Base-by-base conservation (phyloP, 2,329 filamentous ascomycete species). In the Claviceps arundinis region DNA sequence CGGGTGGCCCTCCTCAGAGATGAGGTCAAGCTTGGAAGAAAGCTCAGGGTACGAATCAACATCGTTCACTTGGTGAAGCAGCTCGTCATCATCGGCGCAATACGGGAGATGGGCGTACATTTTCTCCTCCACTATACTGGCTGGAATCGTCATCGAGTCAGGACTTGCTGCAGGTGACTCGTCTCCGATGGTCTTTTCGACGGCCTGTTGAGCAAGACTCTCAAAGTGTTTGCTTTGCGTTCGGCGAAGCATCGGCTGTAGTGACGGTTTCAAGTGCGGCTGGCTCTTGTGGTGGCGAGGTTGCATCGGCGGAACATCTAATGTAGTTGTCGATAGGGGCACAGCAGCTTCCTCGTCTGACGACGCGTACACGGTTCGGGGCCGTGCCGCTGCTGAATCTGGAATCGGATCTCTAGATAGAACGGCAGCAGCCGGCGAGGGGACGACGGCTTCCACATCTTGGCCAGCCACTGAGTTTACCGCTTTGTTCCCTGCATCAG, bases 201-300 rank as follows among this genome's bases (percentile, higher is more conserved):
- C 19, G 40, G 56, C 34, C 37, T 48, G 40, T 7, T 60, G 56
- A 11, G 30, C 9, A 22, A 59, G 51, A 34, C 56, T 62, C 37
- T 67, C 65, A 19, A 69, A 56, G 52, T 70, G 64, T 56, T 67
- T 70, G 65, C 72, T 73, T 55, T 75, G 71, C 1, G 70, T 73
- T 47, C 68, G 66, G 48, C 71, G 67, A 37, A 73, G 61, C 19
- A 67, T 58, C 30, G 64, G 71, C 49, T 65, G 67, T 51, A 72
- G 68, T 47, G 62, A 57, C 46, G 62, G 57, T 56, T 73, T 75
- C 48, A 79, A 67, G 51, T 73, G 70, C 11, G 76, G 76, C 61
- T 79, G 76, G 59, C 75, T 78, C 62, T 73, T 76, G 65, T 74
- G 66, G 48, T 78, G 75, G 37, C 75, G 73, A 54, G 70, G 68